Evolutionary conservation across 2,329 filamentous ascomycete species (phyloP).

Genomic region (Neurospora sp.): DNA sequence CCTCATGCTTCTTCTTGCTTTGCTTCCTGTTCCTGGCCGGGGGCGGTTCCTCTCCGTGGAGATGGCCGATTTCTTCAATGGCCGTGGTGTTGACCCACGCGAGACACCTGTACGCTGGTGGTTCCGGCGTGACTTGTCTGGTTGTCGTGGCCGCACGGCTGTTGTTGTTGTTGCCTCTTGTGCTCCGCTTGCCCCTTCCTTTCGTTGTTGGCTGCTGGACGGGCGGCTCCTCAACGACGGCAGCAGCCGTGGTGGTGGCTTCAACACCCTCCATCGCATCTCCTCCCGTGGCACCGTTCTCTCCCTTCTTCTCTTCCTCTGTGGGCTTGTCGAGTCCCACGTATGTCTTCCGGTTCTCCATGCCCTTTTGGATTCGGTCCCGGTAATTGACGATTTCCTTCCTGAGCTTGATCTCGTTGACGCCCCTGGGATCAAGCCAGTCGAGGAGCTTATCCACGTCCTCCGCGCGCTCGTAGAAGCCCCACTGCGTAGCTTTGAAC

Average conservation of each 20-base stretch:
- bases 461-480: conserved; percentile 75
- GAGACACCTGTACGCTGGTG: conserved; percentile 37
- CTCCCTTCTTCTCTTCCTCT: conserved; percentile 25
- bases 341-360: conserved; percentile 71
- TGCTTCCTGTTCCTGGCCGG: conserved; percentile 42
- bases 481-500: conserved; percentile 74
- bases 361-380: conserved; percentile 66
- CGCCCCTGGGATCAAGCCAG: conserved; percentile 82
- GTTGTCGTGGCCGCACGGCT: conserved; percentile 17
- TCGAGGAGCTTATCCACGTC: conserved; percentile 69
- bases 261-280: conserved; percentile 17
- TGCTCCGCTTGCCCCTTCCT: conserved; percentile 28
- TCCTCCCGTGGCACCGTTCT: conserved; percentile 14
- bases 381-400: conserved; percentile 76
- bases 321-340: conserved; percentile 34
- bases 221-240: not conserved
- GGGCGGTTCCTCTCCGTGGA: conserved; percentile 47
- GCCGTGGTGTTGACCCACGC: conserved; percentile 49
- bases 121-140: conserved; percentile 36
- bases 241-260: not conserved
- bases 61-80: conserved; percentile 45
- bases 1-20: conserved; percentile 39
- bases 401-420: conserved; percentile 75
- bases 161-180: conserved; percentile 24
- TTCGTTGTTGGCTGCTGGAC: not conserved